Percentiles rank a stretch among this genome's conserved stretches.
Conservation (phyloP, 1,139 yeast species). For the Hyphopichia wangnamkhiaoensis region DNA sequence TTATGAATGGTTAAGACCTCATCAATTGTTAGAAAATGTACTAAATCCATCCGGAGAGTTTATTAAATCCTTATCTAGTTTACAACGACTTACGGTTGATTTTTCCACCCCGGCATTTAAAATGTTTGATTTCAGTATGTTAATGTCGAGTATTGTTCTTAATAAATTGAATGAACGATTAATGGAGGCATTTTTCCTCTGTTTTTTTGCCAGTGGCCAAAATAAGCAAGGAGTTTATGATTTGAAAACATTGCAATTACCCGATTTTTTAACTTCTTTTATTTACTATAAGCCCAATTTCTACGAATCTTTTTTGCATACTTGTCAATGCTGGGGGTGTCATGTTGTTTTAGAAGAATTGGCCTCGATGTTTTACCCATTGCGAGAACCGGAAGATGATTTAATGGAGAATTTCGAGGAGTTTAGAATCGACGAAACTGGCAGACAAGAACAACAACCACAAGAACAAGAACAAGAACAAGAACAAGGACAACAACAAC, state of each 20-base stretch:
- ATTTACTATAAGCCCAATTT: constrained; percentile 42
- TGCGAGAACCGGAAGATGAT: constrained; percentile 15
- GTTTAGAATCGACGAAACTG: constrained; percentile 10
- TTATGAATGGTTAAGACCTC: constrained; percentile 42
- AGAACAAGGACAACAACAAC: no score
- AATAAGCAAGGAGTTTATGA: constrained; percentile 9
- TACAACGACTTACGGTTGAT: constrained; percentile 31
- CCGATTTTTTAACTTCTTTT: constrained; percentile 42
- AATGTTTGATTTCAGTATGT: constrained; percentile 37
- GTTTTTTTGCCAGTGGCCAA: constrained; percentile 21
- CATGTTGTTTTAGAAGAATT: constrained; percentile 27
- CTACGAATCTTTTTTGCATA: constrained; percentile 36
- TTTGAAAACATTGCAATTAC: constrained; percentile 31
- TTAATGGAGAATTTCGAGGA: constrained; percentile 7
- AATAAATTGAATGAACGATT: constrained; percentile 37
- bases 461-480: no score
- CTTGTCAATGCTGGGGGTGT: constrained; percentile 42
- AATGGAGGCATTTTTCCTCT: constrained; percentile 38
- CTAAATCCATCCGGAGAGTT: constrained; percentile 36
- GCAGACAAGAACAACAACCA: constrained; percentile 9
- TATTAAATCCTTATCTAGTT: constrained; percentile 23
- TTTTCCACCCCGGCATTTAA: constrained; percentile 42
- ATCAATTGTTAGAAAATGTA: constrained; percentile 33
- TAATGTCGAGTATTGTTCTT: constrained; percentile 29
- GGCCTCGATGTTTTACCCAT: constrained; percentile 24